phyloP scores from a whole-genome alignment of 2,329 filamentous ascomycete genomes.

The Arachnomyces sp. region DNA sequence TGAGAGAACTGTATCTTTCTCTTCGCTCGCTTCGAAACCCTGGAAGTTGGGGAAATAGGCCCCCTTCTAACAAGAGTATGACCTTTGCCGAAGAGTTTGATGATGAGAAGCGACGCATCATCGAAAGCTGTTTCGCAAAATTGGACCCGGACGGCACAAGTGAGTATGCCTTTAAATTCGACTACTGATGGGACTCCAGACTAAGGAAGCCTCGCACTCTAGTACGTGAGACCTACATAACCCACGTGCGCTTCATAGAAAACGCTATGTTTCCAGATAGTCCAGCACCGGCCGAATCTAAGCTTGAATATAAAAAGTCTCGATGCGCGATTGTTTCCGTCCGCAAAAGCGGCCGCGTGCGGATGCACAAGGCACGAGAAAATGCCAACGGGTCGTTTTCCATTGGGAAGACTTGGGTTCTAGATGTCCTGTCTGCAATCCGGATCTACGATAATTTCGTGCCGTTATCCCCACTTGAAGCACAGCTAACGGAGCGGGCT shows the following conservation, averaged over 20 bases:
- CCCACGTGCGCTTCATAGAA: constrained; percentile 86
- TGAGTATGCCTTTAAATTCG: constrained; percentile 53
- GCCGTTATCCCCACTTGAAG: constrained; percentile 53
- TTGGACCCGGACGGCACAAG: constrained; percentile 77
- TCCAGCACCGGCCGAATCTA: constrained; percentile 74
- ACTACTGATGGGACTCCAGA: too few relatives aligned
- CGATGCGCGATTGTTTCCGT: constrained; percentile 91
- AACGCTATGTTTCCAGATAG: constrained; percentile 74
- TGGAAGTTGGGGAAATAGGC: constrained; percentile 26
- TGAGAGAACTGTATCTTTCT: too few relatives aligned
- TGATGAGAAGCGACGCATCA: constrained; percentile 90
- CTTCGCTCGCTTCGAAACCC: constrained; percentile 26
- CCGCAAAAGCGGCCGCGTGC: constrained; percentile 81
- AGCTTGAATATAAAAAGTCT: constrained; percentile 70
- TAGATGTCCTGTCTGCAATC: constrained; percentile 79
- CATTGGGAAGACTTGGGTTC: constrained; percentile 95
- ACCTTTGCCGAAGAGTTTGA: constrained; percentile 77
- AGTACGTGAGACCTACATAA: constrained; percentile 86
- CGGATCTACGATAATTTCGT: constrained; percentile 67
- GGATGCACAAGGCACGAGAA: constrained; percentile 94
- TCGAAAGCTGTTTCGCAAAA: constrained; percentile 90
- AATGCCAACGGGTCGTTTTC: constrained; percentile 91
- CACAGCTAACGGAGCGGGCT: constrained; percentile 64
- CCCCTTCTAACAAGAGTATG: constrained; percentile 26
- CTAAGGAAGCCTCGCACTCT: too few relatives aligned